Conservation (phyloP, 1,139 yeast species). For the Blastobotrys malaysiensis region DNA sequence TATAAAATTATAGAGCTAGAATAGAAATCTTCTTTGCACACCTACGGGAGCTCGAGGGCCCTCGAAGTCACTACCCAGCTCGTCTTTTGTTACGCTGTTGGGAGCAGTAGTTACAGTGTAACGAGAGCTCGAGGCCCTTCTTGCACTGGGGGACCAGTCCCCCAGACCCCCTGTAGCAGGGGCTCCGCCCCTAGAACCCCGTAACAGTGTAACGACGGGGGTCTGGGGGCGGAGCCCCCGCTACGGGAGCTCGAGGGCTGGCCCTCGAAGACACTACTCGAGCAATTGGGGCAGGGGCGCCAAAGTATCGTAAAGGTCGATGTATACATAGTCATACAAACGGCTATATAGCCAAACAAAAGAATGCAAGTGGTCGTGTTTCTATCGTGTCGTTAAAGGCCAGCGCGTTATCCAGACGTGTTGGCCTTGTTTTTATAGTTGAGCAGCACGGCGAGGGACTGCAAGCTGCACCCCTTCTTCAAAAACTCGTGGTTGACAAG, state of each 20-base stretch:
- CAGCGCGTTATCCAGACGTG: neutral
- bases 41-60: neutral
- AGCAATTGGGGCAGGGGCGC: too few relatives aligned
- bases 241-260: too few relatives aligned
- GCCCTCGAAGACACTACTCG: too few relatives aligned
- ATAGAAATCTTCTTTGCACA: neutral
- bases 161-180: too few relatives aligned
- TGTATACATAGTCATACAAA: neutral
- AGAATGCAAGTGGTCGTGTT: neutral
- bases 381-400: neutral
- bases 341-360: neutral
- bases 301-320: neutral
- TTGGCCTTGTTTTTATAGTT: conserved; percentile 49
- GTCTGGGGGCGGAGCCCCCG: too few relatives aligned
- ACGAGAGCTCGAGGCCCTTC: too few relatives aligned
- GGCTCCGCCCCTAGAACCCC: too few relatives aligned
- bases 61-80: too few relatives aligned
- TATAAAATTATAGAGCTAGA: neutral
- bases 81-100: too few relatives aligned
- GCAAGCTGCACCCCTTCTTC: conserved; percentile 62
- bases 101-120: too few relatives aligned
- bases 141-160: too few relatives aligned
- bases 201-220: too few relatives aligned
- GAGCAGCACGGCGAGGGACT: conserved; percentile 62
- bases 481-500: conserved; percentile 77